Conservation (phyloP, 495 filamentous ascomycete species). For the Tricharina praecox region DNA sequence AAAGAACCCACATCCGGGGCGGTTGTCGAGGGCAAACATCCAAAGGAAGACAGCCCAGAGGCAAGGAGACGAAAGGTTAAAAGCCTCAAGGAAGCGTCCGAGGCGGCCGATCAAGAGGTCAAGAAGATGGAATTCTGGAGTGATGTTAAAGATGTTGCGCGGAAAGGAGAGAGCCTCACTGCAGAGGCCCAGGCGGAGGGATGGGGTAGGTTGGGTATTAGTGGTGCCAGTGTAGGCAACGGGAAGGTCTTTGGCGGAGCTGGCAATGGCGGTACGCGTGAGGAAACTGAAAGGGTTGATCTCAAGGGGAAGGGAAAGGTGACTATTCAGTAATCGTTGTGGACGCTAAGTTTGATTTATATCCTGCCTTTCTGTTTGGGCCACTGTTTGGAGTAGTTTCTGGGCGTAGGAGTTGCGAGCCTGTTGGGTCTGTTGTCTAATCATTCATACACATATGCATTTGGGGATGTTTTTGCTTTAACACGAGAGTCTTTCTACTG, state of each 20-base stretch:
- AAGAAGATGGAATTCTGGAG: slow-evolving; percentile 57
- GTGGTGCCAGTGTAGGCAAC: slow-evolving; percentile 3
- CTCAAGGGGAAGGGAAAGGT: neutral
- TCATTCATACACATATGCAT: no score
- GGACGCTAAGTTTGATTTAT: no score
- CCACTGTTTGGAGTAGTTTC: no score
- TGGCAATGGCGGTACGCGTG: neutral
- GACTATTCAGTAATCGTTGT: neutral
- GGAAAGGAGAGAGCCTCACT: neutral
- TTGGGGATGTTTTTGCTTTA: no score
- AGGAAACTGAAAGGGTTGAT: slow-evolving; percentile 1
- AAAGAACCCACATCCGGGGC: slow-evolving; percentile 10
- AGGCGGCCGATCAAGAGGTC: slow-evolving; percentile 50
- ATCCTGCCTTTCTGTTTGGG: no score
- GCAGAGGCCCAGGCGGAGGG: neutral
- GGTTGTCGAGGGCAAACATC: neutral
- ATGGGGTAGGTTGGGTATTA: slow-evolving; percentile 3
- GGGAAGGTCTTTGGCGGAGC: slow-evolving; percentile 1
- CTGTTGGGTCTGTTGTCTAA: no score
- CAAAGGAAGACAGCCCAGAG: neutral
- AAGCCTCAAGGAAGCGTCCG: slow-evolving; percentile 28
- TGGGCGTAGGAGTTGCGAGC: no score
- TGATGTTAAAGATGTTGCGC: slow-evolving; percentile 48
- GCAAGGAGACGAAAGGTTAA: neutral
- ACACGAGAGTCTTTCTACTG: no score